Conservation (phyloP, 805 yeast genomes). For the Sungouiella blattae region DNA sequence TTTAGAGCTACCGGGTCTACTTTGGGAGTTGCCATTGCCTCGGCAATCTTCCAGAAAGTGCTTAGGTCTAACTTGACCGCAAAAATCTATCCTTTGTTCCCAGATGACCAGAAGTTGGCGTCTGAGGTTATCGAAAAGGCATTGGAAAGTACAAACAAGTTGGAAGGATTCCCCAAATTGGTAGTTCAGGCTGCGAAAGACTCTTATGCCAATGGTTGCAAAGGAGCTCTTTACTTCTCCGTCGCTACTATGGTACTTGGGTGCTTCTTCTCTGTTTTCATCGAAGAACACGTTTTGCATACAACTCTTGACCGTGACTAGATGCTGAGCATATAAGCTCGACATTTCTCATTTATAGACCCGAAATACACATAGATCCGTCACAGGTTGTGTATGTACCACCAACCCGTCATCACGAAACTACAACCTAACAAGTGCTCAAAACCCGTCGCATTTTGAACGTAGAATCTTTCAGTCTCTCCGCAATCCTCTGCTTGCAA, state of each 20-base stretch:
- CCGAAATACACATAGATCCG: too few species aligned
- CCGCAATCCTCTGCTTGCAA: too few species aligned
- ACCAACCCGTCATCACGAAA: too few species aligned
- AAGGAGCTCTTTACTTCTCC: background rate
- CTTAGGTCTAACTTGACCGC: background rate
- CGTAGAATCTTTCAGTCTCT: too few species aligned
- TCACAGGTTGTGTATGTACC: too few species aligned
- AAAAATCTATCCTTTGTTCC: constrained; percentile 6
- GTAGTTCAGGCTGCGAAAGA: background rate
- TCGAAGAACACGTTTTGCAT: constrained; percentile 1
- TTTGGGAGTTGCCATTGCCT: constrained; percentile 1
- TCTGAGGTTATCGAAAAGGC: background rate
- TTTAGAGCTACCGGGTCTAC: constrained; percentile 3
- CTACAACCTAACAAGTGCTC: too few species aligned
- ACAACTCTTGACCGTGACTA: background rate
- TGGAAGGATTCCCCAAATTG: background rate
- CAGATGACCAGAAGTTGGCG: background rate
- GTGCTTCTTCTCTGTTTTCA: background rate
- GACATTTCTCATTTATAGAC: too few species aligned
- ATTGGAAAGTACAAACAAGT: background rate
- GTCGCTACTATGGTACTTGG: background rate
- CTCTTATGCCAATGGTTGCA: background rate
- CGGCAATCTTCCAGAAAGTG: background rate
- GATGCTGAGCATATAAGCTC: too few species aligned
- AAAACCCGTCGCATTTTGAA: too few species aligned